Evolutionary conservation across 2,329 filamentous ascomycete species (phyloP).

Genomic region (Verticillium nubilum): DNA sequence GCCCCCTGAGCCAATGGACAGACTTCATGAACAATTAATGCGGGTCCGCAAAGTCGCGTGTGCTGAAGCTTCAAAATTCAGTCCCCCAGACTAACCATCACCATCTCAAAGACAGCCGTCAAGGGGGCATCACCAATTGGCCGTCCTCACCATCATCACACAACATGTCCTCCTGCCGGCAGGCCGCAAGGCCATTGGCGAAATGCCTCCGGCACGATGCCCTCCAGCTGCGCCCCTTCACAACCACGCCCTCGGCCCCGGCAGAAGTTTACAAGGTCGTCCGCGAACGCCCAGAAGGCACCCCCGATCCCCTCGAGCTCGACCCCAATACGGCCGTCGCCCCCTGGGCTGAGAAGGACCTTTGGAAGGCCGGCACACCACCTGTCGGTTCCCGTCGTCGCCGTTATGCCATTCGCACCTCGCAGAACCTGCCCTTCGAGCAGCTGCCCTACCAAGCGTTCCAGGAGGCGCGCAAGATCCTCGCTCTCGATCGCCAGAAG

Average conservation of each 20-base stretch:
- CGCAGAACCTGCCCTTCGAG: conserved; percentile 74
- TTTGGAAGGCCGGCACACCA: conserved; percentile 62
- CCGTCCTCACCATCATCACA: background rate
- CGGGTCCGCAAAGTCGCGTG: conserved; percentile 1
- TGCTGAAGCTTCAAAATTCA: conserved; percentile 1
- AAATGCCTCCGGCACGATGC: conserved; percentile 43
- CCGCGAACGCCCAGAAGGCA: conserved; percentile 11
- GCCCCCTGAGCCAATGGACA: background rate
- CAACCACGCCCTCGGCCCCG: conserved; percentile 24
- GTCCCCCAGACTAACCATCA: background rate
- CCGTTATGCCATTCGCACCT: conserved; percentile 63
- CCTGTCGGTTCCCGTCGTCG: conserved; percentile 83
- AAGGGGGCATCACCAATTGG: conserved; percentile 1
- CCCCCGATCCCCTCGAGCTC: conserved; percentile 36
- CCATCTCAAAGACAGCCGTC: background rate
- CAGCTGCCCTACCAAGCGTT: conserved; percentile 96
- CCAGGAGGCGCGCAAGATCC: conserved; percentile 84
- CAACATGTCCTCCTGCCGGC: conserved; percentile 55
- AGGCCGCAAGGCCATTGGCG: conserved; percentile 50
- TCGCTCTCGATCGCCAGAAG: conserved; percentile 72
- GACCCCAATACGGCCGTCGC: conserved; percentile 66
- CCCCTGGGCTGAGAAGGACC: conserved; percentile 57
- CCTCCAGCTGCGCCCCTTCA: conserved; percentile 24
- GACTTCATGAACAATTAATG: background rate
- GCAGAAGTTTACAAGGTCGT: conserved; percentile 19